Conservation (phyloP, 257 asterid species). For the Asclepias syriaca region DNA sequence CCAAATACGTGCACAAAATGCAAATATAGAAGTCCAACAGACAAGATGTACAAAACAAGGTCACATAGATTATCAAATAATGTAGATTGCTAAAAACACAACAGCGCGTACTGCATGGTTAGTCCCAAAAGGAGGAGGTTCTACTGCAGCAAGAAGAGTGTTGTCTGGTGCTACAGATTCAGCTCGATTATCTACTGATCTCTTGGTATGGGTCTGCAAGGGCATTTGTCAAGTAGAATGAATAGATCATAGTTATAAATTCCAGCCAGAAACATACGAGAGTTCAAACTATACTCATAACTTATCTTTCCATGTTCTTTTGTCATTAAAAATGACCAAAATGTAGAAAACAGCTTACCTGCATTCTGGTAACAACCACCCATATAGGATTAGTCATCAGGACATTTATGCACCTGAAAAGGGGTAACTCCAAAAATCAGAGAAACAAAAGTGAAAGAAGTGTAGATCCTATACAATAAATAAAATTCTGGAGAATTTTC, state of each 20-base stretch:
- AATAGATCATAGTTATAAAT: conserved; percentile 1
- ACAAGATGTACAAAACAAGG: neutral
- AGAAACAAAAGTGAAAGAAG: neutral
- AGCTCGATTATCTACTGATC: conserved; percentile 34
- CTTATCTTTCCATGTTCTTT: neutral
- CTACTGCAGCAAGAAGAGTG: conserved; percentile 43
- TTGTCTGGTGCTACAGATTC: conserved; percentile 39
- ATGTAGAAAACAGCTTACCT: conserved; percentile 38
- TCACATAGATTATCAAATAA: neutral
- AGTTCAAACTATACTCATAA: neutral
- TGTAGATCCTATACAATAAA: neutral
- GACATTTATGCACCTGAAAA: conserved; percentile 81
- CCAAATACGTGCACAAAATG: neutral
- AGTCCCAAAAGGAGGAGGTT: conserved; percentile 82
- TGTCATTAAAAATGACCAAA: conserved; percentile 8
- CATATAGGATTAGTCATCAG: conserved; percentile 95
- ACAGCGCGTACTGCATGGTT: conserved; percentile 52
- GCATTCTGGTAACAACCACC: conserved; percentile 99
- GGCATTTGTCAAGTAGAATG: conserved; percentile 15
- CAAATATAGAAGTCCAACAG: neutral
- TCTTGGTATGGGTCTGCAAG: conserved; percentile 81
- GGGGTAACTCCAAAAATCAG: conserved; percentile 18
- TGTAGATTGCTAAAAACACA: neutral
- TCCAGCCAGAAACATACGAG: neutral
- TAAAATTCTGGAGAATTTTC: neutral